Conservation (phyloP, 177 flowering plant species). For the Vitis hybrid region DNA sequence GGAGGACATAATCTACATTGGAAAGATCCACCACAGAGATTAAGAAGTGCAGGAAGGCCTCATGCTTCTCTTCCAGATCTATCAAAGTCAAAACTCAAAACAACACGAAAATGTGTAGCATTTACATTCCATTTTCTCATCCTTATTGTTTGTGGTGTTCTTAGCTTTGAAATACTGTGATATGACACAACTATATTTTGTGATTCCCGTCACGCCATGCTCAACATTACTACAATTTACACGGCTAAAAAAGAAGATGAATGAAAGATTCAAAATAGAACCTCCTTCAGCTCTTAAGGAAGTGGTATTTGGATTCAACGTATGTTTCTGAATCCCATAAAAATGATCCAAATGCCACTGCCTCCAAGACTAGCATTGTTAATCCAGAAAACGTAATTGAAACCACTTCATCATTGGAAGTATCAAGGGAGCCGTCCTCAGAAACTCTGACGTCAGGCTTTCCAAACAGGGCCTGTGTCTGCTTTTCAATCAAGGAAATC, state of each 20-base stretch:
- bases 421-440: conserved; percentile 66
- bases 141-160: too few species aligned
- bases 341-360: conserved; percentile 90
- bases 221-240: not conserved
- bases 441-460: conserved; percentile 73
- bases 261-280: not conserved
- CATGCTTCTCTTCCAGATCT: too few species aligned
- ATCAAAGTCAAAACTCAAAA: too few species aligned
- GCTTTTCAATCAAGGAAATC: conserved; percentile 81
- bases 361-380: conserved; percentile 81
- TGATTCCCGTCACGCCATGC: not conserved
- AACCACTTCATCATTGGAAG: conserved; percentile 65
- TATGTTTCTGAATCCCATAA: conserved; percentile 84
- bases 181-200: not conserved
- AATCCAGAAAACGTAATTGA: conserved; percentile 66
- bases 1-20: too few species aligned
- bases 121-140: too few species aligned
- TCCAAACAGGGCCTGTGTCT: conserved; percentile 93
- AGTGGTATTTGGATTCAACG: conserved; percentile 72
- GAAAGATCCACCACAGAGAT: too few species aligned
- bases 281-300: conserved; percentile 36
- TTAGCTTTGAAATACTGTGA: too few species aligned
- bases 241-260: not conserved
- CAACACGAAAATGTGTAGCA: too few species aligned
- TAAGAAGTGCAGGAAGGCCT: too few species aligned